These are phyloP conservation scores for Echites panduratus DNA, from an alignment of 257 asterid species.

Conservation along the genomic window DNA sequence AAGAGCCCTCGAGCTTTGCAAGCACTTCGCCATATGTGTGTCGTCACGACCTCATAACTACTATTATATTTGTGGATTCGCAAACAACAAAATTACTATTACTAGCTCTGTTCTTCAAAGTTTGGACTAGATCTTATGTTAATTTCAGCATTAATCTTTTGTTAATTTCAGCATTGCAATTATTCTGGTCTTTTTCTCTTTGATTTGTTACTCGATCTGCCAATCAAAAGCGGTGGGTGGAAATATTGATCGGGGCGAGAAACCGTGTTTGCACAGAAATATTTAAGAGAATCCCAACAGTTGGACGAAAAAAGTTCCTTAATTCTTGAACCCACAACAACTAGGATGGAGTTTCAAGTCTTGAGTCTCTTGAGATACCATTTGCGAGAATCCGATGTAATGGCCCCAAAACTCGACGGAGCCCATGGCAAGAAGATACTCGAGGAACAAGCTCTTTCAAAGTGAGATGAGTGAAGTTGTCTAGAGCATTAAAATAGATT, in stretches of 20 bases:
- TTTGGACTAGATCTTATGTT: slow-evolving; percentile 35
- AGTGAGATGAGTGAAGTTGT: too few species aligned
- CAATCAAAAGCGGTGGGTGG: slow-evolving; percentile 31
- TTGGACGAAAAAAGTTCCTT: slow-evolving; percentile 28
- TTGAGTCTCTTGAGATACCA: too few species aligned
- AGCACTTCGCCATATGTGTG: slow-evolving; percentile 48
- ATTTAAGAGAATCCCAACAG: too few species aligned
- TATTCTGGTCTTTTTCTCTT: slow-evolving; percentile 26
- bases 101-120: slow-evolving; percentile 32
- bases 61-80: background rate
- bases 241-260: slow-evolving; percentile 31
- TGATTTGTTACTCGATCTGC: slow-evolving; percentile 16
- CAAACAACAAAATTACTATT: background rate
- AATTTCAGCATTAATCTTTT: too few species aligned
- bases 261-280: background rate
- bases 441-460: too few species aligned
- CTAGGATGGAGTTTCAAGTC: too few species aligned
- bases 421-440: too few species aligned
- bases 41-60: slow-evolving; percentile 49
- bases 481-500: too few species aligned
- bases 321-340: too few species aligned
- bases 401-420: too few species aligned
- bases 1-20: slow-evolving; percentile 38
- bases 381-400: too few species aligned
- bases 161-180: slow-evolving; percentile 30